A percentile compares a stretch with the other conserved stretches of the same genome.
Evolutionary conservation across 345 rosid species (phyloP).

Genomic region (Anastatica hierochuntica): DNA sequence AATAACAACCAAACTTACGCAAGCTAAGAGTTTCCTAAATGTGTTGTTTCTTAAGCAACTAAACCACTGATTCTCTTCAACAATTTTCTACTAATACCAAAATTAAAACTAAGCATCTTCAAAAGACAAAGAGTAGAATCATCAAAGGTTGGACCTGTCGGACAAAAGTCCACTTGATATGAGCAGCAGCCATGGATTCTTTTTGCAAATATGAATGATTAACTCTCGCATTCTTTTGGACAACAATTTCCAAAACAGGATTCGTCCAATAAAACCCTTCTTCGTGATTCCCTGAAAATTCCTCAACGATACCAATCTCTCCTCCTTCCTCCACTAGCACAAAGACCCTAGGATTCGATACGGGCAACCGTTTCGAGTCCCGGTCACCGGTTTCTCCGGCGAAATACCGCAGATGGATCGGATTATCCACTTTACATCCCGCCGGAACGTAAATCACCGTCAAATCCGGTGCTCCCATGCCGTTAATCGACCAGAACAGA

Average conservation of each 20-base stretch:
- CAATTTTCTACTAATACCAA: no score
- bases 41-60: no score
- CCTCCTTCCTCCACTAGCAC: constrained; percentile 73
- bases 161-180: constrained; percentile 82
- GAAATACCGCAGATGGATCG: constrained; percentile 61
- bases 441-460: constrained; percentile 70
- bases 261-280: constrained; percentile 65
- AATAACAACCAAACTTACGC: no score
- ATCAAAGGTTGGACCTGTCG: constrained; percentile 78
- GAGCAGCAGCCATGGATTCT: constrained; percentile 66
- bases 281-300: constrained; percentile 46
- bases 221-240: constrained; percentile 52
- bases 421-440: constrained; percentile 60
- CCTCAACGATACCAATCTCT: constrained; percentile 73
- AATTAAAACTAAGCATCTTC: background rate
- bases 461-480: constrained; percentile 82
- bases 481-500: constrained; percentile 84
- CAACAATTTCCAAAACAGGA: constrained; percentile 59
- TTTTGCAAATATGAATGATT: constrained; percentile 78
- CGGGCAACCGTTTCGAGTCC: constrained; percentile 46
- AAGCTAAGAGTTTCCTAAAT: no score
- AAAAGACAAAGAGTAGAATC: no score
- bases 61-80: no score
- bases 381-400: constrained; percentile 51
- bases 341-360: constrained; percentile 88